phyloP scores from a whole-genome alignment of 495 filamentous ascomycete genomes.

The Astrocystis sublimbata region DNA sequence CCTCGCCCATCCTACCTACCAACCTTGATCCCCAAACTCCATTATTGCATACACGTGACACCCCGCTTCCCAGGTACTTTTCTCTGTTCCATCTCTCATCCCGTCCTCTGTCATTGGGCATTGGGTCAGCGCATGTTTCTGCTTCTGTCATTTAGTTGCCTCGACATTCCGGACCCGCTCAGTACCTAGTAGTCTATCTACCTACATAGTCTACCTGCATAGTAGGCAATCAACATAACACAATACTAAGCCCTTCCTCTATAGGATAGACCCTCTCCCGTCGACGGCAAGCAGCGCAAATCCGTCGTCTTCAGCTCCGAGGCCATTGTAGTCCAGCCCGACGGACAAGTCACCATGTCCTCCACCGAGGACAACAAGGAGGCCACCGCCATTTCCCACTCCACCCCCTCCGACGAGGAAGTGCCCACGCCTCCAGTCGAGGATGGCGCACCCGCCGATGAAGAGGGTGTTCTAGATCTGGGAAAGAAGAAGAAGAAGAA shows the following conservation, averaged over 20 bases:
- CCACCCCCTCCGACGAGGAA: constrained; percentile 50
- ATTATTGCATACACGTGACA: constrained; percentile 11
- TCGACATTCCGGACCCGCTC: background rate
- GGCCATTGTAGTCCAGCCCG: constrained; percentile 76
- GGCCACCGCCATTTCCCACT: constrained; percentile 68
- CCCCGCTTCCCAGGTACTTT: constrained; percentile 1
- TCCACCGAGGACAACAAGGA: constrained; percentile 66
- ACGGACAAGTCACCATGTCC: constrained; percentile 73
- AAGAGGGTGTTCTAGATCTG: constrained; percentile 45
- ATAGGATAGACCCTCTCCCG: constrained; percentile 29
- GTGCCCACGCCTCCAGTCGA: constrained; percentile 7
- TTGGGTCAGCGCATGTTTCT: background rate
- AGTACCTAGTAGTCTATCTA: constrained; percentile 2
- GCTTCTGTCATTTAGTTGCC: background rate
- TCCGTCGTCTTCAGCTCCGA: constrained; percentile 89
- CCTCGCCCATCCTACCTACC: background rate
- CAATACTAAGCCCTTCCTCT: constrained; percentile 29
- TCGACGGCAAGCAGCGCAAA: constrained; percentile 70
- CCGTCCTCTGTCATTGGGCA: no score
- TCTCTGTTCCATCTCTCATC: background rate
- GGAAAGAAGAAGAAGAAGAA: constrained; percentile 80
- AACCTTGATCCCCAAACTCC: background rate
- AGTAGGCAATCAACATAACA: no score
- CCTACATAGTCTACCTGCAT: no score
- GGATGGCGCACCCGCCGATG: constrained; percentile 9